phyloP scores from a whole-genome alignment of 2,329 filamentous ascomycete species.

The Stagonosporopsis chrysanthemi region DNA sequence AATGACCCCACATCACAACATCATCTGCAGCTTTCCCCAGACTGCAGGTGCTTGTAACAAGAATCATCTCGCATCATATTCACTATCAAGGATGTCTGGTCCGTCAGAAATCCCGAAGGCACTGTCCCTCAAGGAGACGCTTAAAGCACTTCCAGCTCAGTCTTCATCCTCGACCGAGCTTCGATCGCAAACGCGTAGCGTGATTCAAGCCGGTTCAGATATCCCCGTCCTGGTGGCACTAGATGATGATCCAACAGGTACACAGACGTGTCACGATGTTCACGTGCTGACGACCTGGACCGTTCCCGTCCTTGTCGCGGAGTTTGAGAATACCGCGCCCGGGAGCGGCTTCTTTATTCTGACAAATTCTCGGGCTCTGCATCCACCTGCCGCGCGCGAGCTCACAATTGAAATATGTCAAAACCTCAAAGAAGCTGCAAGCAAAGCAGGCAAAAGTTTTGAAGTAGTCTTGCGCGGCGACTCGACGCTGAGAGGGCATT shows the following conservation, averaged over 20 bases:
- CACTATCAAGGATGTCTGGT: constrained; percentile 1
- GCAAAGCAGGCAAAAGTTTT: constrained; percentile 51
- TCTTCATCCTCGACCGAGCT: constrained; percentile 25
- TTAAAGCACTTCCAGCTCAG: constrained; percentile 26
- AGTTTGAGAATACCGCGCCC: constrained; percentile 52
- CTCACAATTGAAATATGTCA: constrained; percentile 61
- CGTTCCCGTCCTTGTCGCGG: constrained; percentile 51
- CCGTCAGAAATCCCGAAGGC: background rate
- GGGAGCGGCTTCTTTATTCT: constrained; percentile 65
- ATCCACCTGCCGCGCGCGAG: constrained; percentile 55
- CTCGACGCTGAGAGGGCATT: constrained; percentile 65
- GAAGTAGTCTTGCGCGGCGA: constrained; percentile 66
- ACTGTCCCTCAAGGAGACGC: constrained; percentile 21
- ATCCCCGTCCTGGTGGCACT: constrained; percentile 50
- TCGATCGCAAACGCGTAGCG: constrained; percentile 29
- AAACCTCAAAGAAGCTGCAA: constrained; percentile 58
- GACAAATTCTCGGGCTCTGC: constrained; percentile 66
- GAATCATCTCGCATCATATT: background rate
- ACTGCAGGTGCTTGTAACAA: background rate
- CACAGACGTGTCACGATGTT: constrained; percentile 67
- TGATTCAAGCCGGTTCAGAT: constrained; percentile 26
- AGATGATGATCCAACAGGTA: constrained; percentile 67
- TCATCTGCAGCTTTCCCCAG: background rate
- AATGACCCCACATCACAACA: constrained; percentile 9
- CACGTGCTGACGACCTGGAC: constrained; percentile 64